Percentiles rank a stretch among this genome's conserved stretches.
These are phyloP conservation scores for Aspergillus puulaauensis DNA, from an alignment of 2,329 filamentous ascomycete genomes.

Conservation along the genomic window DNA sequence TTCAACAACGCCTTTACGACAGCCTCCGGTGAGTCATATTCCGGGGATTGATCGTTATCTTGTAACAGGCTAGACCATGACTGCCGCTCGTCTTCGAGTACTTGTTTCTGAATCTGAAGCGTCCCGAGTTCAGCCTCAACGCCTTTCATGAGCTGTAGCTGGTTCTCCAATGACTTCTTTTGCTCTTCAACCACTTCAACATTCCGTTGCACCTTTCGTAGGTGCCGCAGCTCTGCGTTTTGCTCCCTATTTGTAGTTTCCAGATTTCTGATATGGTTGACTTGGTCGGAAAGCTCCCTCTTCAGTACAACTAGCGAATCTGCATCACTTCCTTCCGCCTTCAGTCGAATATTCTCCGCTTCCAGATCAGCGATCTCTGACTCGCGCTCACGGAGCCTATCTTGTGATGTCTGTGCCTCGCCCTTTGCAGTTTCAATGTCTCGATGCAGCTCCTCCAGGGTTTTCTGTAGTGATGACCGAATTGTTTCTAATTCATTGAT, in stretches of 20 bases:
- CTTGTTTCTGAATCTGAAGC: slow-evolving; percentile 75
- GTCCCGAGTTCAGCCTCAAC: slow-evolving; percentile 77
- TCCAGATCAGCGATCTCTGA: slow-evolving; percentile 72
- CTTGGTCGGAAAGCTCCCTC: slow-evolving; percentile 84
- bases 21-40: slow-evolving; percentile 85
- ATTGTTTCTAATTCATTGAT: slow-evolving; percentile 62
- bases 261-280: slow-evolving; percentile 82
- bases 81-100: slow-evolving; percentile 82
- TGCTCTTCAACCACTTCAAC: slow-evolving; percentile 94
- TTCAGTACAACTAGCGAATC: slow-evolving; percentile 85
- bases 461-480: slow-evolving; percentile 58
- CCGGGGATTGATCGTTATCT: slow-evolving; percentile 61
- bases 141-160: slow-evolving; percentile 70
- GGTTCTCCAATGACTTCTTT: slow-evolving; percentile 78
- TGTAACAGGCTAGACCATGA: slow-evolving; percentile 87
- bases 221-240: slow-evolving; percentile 72
- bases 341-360: slow-evolving; percentile 77
- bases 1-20: slow-evolving; percentile 81
- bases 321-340: slow-evolving; percentile 80
- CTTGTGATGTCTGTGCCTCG: slow-evolving; percentile 62
- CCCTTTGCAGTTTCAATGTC: slow-evolving; percentile 57
- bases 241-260: slow-evolving; percentile 81
- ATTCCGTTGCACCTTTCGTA: slow-evolving; percentile 79
- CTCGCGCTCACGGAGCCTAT: slow-evolving; percentile 68
- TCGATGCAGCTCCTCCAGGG: slow-evolving; percentile 50